A percentile compares a stretch with the other conserved stretches of the same genome.
Evolutionary conservation across 495 filamentous ascomycete genomes (phyloP).

Genomic region (Symbiotaphrina buchneri): DNA sequence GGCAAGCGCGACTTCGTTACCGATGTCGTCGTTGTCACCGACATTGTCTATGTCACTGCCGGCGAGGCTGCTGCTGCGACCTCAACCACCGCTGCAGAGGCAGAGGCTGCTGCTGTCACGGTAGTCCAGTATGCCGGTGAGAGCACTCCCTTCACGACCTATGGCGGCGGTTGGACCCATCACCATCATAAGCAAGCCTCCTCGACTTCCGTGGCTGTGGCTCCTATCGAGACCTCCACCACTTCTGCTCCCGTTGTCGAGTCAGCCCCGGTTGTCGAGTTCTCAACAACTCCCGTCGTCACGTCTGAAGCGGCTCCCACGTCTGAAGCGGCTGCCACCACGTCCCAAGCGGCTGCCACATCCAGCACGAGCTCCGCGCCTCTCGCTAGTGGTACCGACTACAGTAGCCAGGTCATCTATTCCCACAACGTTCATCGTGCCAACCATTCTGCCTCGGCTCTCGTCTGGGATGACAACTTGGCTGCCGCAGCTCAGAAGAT

Average conservation of each 20-base stretch:
- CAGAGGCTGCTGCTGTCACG: too few species aligned
- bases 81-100: background rate
- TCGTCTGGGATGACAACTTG: slow-evolving; percentile 39
- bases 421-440: slow-evolving; percentile 75
- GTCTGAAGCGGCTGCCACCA: slow-evolving; percentile 1
- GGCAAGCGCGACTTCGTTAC: slow-evolving; percentile 31
- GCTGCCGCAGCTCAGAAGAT: slow-evolving; percentile 30
- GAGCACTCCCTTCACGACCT: too few species aligned
- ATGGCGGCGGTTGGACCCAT: too few species aligned
- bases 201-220: too few species aligned
- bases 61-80: slow-evolving; percentile 22
- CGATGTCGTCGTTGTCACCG: slow-evolving; percentile 22
- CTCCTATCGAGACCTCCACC: slow-evolving; percentile 4
- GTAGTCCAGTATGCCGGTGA: too few species aligned
- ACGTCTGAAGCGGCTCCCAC: slow-evolving; percentile 5
- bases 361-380: slow-evolving; percentile 3
- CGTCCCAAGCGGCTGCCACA: slow-evolving; percentile 3
- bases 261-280: too few species aligned
- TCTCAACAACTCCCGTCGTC: too few species aligned
- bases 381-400: slow-evolving; percentile 10
- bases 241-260: slow-evolving; percentile 5
- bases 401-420: slow-evolving; percentile 26
- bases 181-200: too few species aligned
- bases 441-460: slow-evolving; percentile 47
- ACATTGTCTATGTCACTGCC: slow-evolving; percentile 37